Percentiles rank a stretch among this genome's conserved stretches.
These are phyloP conservation scores for Nidula microcarpa DNA, from an alignment of 768 basidiomycete genomes.

Conservation along the genomic window DNA sequence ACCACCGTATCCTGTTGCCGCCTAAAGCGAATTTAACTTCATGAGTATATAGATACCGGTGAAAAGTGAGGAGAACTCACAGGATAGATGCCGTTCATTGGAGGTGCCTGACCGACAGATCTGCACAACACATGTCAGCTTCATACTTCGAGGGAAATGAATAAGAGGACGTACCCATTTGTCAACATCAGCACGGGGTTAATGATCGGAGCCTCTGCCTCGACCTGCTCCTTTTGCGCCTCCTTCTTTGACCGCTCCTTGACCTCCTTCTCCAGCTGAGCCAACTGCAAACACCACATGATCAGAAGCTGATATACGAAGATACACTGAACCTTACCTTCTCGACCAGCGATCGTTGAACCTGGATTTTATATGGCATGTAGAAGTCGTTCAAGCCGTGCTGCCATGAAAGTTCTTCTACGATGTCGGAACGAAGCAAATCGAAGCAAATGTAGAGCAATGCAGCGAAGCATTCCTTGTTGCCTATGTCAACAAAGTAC, in stretches of 20 bases:
- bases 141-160: not conserved
- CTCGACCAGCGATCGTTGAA: slow-evolving; percentile 73
- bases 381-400: slow-evolving; percentile 95
- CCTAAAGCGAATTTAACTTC: not conserved
- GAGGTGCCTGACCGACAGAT: slow-evolving; percentile 62
- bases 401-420: slow-evolving; percentile 95
- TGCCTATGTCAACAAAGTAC: slow-evolving; percentile 98
- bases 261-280: slow-evolving; percentile 83
- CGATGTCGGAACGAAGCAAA: slow-evolving; percentile 87
- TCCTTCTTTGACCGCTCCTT: slow-evolving; percentile 86
- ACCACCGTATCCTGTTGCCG: not conserved
- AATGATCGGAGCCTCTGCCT: slow-evolving; percentile 84
- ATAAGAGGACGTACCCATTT: slow-evolving; percentile 54
- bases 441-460: slow-evolving; percentile 93
- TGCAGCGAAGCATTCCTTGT: slow-evolving; percentile 96
- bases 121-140: slow-evolving; percentile 26
- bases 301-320: not conserved
- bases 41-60: no score
- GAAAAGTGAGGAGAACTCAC: slow-evolving; percentile 37
- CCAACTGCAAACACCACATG: slow-evolving; percentile 43
- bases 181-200: slow-evolving; percentile 76
- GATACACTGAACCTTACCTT: slow-evolving; percentile 40
- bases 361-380: slow-evolving; percentile 94
- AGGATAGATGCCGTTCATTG: slow-evolving; percentile 69
- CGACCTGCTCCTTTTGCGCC: slow-evolving; percentile 83